Percentiles rank a stretch among this genome's conserved stretches.
Evolutionary conservation across 768 basidiomycete species (phyloP).

Genomic region (Russula ochroleuca): DNA sequence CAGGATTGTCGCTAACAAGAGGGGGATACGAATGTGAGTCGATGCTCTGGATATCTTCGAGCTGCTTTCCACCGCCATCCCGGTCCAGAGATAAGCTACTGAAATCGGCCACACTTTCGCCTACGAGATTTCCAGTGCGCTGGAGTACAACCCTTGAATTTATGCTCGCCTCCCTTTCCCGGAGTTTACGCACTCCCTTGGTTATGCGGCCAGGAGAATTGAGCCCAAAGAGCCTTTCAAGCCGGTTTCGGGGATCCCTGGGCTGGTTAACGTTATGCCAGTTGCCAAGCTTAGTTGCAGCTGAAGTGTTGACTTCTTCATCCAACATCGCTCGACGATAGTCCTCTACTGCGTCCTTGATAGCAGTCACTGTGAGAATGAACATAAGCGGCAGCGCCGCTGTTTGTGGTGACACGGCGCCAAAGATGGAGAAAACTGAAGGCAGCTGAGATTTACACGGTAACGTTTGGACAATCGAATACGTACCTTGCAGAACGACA

Average conservation of each 20-base stretch:
- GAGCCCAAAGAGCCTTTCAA: conserved; percentile 66
- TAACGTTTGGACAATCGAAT: neutral
- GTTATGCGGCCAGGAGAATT: conserved; percentile 72
- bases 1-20: conserved; percentile 8
- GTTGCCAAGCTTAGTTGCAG: conserved; percentile 81
- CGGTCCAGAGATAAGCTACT: conserved; percentile 23
- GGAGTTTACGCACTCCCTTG: conserved; percentile 78
- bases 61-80: conserved; percentile 20
- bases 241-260: conserved; percentile 67
- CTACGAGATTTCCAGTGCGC: conserved; percentile 35
- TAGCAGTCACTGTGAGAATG: conserved; percentile 82
- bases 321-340: conserved; percentile 85
- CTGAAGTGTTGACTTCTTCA: conserved; percentile 92
- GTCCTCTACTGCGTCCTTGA: conserved; percentile 96
- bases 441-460: conserved; percentile 21
- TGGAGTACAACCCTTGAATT: conserved; percentile 61
- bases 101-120: conserved; percentile 35
- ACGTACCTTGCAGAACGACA: conserved; percentile 71
- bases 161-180: conserved; percentile 71
- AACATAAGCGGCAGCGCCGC: conserved; percentile 83
- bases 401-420: conserved; percentile 75
- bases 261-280: conserved; percentile 92
- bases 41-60: conserved; percentile 38
- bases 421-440: conserved; percentile 85
- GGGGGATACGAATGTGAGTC: conserved; percentile 31